A percentile compares a stretch with the other conserved stretches of the same genome.
Conservation (phyloP, 2,329 filamentous ascomycete species). For the Coleophoma eucalyptorum region DNA sequence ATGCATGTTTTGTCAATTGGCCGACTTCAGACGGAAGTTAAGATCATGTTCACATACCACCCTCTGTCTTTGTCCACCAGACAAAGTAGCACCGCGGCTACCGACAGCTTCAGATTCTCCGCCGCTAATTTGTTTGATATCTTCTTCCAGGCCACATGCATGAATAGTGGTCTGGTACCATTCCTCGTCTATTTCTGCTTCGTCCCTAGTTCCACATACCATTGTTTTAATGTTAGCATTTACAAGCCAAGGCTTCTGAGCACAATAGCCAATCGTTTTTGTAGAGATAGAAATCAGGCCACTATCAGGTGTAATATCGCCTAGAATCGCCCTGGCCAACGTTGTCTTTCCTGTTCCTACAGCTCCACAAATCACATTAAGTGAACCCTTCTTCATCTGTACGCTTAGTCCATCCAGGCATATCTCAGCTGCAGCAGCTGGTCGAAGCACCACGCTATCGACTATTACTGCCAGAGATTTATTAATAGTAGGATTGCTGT, state of each 20-base stretch:
- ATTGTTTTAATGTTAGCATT: constrained; percentile 35
- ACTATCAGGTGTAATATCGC: constrained; percentile 7
- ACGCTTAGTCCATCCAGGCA: constrained; percentile 3
- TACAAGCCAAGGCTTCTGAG: constrained; percentile 38
- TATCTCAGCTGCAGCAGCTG: constrained; percentile 3
- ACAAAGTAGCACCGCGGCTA: constrained; percentile 25
- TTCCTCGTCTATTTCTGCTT: constrained; percentile 7
- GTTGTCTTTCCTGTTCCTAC: constrained; percentile 24
- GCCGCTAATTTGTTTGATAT: constrained; percentile 15
- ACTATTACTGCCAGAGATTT: constrained; percentile 3
- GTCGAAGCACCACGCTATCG: constrained; percentile 4
- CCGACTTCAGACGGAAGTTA: not conserved
- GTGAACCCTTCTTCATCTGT: constrained; percentile 7
- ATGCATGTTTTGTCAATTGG: not conserved
- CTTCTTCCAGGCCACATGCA: constrained; percentile 14
- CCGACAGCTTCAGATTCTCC: constrained; percentile 21
- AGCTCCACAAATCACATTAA: constrained; percentile 23
- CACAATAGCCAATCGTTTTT: constrained; percentile 32
- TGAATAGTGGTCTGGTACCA: constrained; percentile 16
- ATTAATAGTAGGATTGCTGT: not conserved
- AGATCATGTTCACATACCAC: constrained; percentile 6
- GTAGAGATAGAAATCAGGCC: constrained; percentile 9
- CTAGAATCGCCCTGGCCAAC: constrained; percentile 17
- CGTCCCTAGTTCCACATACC: constrained; percentile 25
- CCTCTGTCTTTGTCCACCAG: constrained; percentile 18